phyloP scores from a whole-genome alignment of 257 asterid genomes.

The Ilex aquifolium region DNA sequence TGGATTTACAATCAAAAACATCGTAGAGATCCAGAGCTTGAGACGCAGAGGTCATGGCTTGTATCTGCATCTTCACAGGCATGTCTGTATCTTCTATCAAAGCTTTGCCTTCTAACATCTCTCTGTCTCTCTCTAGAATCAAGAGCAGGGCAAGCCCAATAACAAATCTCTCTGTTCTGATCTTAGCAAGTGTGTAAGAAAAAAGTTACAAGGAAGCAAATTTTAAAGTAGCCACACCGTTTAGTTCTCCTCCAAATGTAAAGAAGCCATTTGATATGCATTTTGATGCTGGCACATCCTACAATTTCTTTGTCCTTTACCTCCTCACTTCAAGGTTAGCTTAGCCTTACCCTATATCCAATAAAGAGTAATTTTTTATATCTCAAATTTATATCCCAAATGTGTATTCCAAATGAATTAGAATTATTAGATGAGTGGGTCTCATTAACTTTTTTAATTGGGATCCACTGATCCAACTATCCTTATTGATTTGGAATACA shows the following conservation, averaged over 20 bases:
- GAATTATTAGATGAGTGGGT: no score
- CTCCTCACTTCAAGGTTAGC: conserved; percentile 4
- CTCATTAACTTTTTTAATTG: no score
- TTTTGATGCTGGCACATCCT: conserved; percentile 30
- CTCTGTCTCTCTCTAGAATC: not conserved
- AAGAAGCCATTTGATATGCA: conserved; percentile 12
- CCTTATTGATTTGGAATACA: no score
- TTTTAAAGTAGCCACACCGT: no score
- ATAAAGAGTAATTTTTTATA: no score
- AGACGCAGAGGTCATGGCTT: conserved; percentile 81
- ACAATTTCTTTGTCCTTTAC: conserved; percentile 24
- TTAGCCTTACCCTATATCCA: not conserved
- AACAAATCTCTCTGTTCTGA: not conserved
- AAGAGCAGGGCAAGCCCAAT: not conserved
- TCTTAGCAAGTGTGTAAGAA: no score
- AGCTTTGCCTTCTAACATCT: conserved; percentile 59
- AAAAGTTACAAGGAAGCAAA: no score
- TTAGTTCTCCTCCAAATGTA: conserved; percentile 27
- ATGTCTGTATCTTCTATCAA: conserved; percentile 61
- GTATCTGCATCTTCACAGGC: conserved; percentile 91
- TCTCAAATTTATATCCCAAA: no score
- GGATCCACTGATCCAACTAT: no score
- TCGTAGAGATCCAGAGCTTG: conserved; percentile 84
- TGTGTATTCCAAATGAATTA: no score
- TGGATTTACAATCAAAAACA: conserved; percentile 60